Evolutionary conservation across 805 yeast species (phyloP).

Genomic region (Ogataea zsoltii): DNA sequence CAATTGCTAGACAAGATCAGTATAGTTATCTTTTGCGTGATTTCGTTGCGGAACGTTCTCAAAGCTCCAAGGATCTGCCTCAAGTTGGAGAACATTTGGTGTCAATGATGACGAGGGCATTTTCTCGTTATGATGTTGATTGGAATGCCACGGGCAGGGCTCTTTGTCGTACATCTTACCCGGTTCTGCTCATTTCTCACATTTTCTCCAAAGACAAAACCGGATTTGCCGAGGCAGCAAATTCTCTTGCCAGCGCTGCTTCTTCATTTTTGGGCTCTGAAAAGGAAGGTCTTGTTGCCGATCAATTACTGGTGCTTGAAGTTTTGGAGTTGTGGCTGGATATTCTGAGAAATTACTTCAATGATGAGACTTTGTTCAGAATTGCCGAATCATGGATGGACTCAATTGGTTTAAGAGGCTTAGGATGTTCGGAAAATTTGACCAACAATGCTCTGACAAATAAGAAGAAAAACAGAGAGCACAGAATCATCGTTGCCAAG

Average conservation of each 20-base stretch:
- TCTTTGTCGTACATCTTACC: conserved; percentile 57
- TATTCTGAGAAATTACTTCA: conserved; percentile 41
- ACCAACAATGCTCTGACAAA: conserved; percentile 29
- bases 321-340: conserved; percentile 56
- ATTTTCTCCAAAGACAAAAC: conserved; percentile 12
- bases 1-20: conserved; percentile 66
- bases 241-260: conserved; percentile 34
- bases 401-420: conserved; percentile 57
- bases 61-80: conserved; percentile 38
- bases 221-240: conserved; percentile 24
- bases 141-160: conserved; percentile 69
- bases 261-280: conserved; percentile 48
- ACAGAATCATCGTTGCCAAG: conserved; percentile 56
- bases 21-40: conserved; percentile 57
- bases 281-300: conserved; percentile 50
- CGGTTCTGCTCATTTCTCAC: conserved; percentile 47
- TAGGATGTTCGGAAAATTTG: conserved; percentile 43
- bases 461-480: conserved; percentile 49
- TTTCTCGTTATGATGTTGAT: conserved; percentile 48
- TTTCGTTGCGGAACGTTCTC: conserved; percentile 38
- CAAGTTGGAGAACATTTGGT: conserved; percentile 53
- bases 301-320: conserved; percentile 64
- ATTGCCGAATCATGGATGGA: conserved; percentile 49
- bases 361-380: conserved; percentile 40
- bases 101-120: conserved; percentile 45